phyloP scores from a whole-genome alignment of 78 protist genomes.

The Emiliania huxleyi region DNA sequence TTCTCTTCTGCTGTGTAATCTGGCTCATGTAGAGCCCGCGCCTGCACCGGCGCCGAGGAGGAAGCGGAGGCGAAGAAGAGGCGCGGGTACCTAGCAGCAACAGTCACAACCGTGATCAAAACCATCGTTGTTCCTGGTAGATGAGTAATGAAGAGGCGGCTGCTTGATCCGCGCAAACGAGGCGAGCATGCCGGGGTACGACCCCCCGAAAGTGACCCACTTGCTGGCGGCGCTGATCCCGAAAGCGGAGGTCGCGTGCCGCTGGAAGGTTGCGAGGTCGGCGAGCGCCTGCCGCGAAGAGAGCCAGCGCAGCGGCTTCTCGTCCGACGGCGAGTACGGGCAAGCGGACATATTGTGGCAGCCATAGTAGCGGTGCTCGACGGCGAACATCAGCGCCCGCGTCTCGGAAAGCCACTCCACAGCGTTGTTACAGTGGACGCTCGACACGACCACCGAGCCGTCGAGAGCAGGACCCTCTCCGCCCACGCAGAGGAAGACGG shows the following conservation, averaged over 20 bases:
- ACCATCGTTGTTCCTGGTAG: no score
- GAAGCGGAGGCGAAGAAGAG: constrained; percentile 66
- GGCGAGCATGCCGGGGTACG: constrained; percentile 60
- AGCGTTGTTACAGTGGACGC: constrained; percentile 62
- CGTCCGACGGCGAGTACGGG: not conserved
- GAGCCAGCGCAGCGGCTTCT: constrained; percentile 15
- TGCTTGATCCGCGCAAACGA: constrained; percentile 55
- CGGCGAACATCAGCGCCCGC: constrained; percentile 47
- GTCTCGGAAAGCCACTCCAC: constrained; percentile 45
- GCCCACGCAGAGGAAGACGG: constrained; percentile 65
- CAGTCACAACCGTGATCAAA: no score
- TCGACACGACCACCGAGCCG: constrained; percentile 20
- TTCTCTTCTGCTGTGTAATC: no score
- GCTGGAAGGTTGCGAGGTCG: constrained; percentile 58
- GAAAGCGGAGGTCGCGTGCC: not conserved
- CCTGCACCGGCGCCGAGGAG: constrained; percentile 68
- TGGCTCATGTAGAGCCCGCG: no score
- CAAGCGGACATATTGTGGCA: constrained; percentile 29
- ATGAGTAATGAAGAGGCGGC: constrained; percentile 28
- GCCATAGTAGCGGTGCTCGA: constrained; percentile 70
- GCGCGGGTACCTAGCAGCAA: no score
- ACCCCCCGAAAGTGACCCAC: constrained; percentile 66
- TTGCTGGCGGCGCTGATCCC: constrained; percentile 2
- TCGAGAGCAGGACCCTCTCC: constrained; percentile 64
- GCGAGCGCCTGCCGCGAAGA: constrained; percentile 73